Percentiles rank a stretch among this genome's conserved stretches.
Conservation (phyloP, 1,284 basidiomycete genomes). For the Microbotryomycetes sp. region DNA sequence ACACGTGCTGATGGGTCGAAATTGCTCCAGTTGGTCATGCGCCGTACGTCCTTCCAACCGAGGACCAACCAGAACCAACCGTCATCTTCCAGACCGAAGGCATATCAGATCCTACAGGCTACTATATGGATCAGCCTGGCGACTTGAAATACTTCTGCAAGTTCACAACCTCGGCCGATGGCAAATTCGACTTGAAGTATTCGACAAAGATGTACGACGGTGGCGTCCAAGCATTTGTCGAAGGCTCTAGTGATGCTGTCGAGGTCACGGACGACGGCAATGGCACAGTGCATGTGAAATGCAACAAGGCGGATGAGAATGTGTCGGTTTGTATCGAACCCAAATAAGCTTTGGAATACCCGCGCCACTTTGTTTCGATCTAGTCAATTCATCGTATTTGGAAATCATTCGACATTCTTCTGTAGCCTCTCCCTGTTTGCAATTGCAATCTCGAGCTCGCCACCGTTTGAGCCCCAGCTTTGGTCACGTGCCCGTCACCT, state of each 20-base stretch:
- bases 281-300: conserved; percentile 14
- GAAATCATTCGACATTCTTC: no score
- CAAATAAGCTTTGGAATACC: background rate
- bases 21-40: conserved; percentile 29
- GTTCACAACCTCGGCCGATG: conserved; percentile 14
- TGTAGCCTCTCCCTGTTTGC: no score
- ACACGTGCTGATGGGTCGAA: no score
- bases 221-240: conserved; percentile 11
- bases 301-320: conserved; percentile 1
- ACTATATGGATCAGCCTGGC: background rate
- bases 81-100: conserved; percentile 23
- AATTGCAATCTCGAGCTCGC: no score
- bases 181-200: conserved; percentile 19
- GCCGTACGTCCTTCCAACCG: conserved; percentile 11
- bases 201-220: conserved; percentile 17
- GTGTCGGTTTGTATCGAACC: background rate
- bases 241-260: conserved; percentile 10
- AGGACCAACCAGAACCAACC: background rate
- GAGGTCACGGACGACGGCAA: conserved; percentile 11
- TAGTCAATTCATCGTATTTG: no score
- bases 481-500: no score
- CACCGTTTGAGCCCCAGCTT: no score
- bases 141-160: conserved; percentile 15
- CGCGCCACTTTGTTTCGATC: no score
- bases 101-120: conserved; percentile 13